Conservation (phyloP, 2,329 filamentous ascomycete species). For the Didymella pinodella region DNA sequence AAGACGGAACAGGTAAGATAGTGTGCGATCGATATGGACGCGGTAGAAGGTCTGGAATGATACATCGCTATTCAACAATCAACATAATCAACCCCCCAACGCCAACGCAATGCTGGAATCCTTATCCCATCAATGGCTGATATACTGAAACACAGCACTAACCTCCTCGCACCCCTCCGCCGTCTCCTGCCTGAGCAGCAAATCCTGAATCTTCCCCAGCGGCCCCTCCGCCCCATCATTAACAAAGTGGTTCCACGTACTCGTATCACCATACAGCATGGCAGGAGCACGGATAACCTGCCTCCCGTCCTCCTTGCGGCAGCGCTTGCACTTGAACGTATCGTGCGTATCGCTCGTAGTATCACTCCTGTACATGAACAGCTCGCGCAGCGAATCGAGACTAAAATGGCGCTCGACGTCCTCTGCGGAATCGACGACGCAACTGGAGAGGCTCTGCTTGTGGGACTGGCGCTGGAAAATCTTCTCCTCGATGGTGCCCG, state of each 20-base stretch:
- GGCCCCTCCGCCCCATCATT: constrained; percentile 74
- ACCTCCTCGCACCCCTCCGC: constrained; percentile 72
- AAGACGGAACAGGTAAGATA: no score
- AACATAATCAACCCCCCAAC: background rate
- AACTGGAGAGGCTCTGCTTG: constrained; percentile 95
- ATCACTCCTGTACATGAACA: constrained; percentile 88
- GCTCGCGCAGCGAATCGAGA: constrained; percentile 84
- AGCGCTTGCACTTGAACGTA: constrained; percentile 98
- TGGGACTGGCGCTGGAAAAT: constrained; percentile 99
- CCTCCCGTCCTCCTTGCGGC: constrained; percentile 79
- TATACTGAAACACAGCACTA: constrained; percentile 97
- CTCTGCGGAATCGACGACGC: constrained; percentile 94
- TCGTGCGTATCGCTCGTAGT: constrained; percentile 96
- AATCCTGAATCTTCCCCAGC: constrained; percentile 84
- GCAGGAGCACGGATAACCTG: constrained; percentile 91
- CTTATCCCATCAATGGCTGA: constrained; percentile 69
- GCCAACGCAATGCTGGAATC: constrained; percentile 3
- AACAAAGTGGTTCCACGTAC: constrained; percentile 98
- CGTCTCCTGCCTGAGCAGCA: constrained; percentile 86
- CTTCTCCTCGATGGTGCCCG: constrained; percentile 97
- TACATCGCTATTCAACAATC: no score
- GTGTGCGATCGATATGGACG: no score
- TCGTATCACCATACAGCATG: constrained; percentile 97
- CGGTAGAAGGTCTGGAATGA: no score
- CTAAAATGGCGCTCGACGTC: constrained; percentile 98